Conservation (phyloP, 1,139 yeast species). For the Torulaspora globosa region DNA sequence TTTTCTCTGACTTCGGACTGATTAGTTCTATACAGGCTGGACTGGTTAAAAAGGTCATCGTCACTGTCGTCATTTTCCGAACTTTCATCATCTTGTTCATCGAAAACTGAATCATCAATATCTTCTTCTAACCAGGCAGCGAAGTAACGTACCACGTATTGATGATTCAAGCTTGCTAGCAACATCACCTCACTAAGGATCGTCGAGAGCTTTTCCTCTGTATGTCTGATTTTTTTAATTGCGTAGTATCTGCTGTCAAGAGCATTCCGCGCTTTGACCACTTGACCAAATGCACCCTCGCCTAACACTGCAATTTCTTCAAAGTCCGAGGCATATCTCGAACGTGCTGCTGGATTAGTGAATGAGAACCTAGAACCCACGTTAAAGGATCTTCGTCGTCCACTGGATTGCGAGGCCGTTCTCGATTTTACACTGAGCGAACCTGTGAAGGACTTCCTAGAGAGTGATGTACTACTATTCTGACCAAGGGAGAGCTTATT, state of each 20-base stretch:
- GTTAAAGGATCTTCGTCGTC: constrained; percentile 41
- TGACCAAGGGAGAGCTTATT: constrained; percentile 21
- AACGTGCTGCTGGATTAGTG: constrained; percentile 36
- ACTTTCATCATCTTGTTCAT: constrained; percentile 32
- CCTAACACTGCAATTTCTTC: constrained; percentile 94
- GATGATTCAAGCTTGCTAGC: constrained; percentile 87
- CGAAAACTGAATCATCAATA: constrained; percentile 45
- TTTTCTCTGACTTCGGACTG: constrained; percentile 26
- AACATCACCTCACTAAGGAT: constrained; percentile 88
- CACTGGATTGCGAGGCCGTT: constrained; percentile 29
- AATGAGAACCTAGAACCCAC: constrained; percentile 39
- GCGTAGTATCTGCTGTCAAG: constrained; percentile 95
- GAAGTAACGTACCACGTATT: constrained; percentile 90
- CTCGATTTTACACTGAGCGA: constrained; percentile 19
- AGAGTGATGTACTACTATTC: constrained; percentile 11
- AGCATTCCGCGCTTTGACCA: constrained; percentile 87
- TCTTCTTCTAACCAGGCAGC: constrained; percentile 96
- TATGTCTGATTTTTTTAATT: constrained; percentile 82
- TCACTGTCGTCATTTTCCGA: constrained; percentile 15
- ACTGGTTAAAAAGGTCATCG: constrained; percentile 28
- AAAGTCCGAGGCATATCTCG: constrained; percentile 75
- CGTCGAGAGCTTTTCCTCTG: constrained; percentile 71
- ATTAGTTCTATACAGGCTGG: constrained; percentile 31
- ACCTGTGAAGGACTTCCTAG: constrained; percentile 15
- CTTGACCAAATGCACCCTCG: constrained; percentile 96